Evolutionary conservation across 2,329 filamentous ascomycete species (phyloP).

Genomic region (Incumbomyces delicatus): DNA sequence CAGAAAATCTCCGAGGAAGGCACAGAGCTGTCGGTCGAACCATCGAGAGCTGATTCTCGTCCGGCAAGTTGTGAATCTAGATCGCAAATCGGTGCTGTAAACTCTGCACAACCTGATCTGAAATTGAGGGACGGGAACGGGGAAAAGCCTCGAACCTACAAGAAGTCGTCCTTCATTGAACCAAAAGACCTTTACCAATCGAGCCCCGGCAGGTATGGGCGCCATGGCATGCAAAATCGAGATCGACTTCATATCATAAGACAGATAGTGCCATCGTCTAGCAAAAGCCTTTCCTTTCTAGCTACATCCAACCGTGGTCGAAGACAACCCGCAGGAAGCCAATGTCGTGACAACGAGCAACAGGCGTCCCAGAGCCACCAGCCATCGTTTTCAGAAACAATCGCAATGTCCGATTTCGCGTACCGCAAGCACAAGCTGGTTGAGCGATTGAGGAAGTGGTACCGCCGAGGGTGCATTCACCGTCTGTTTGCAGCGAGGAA

Average conservation of each 20-base stretch:
- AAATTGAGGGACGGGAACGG: constrained; percentile 17
- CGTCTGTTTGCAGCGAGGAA: too few species aligned
- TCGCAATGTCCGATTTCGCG: constrained; percentile 20
- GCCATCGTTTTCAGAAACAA: constrained; percentile 9
- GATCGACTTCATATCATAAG: not conserved
- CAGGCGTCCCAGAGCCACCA: constrained; percentile 10
- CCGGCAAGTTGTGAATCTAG: constrained; percentile 7
- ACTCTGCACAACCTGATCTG: constrained; percentile 14
- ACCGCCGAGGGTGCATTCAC: constrained; percentile 5
- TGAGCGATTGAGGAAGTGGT: constrained; percentile 19
- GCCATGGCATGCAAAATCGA: constrained; percentile 1
- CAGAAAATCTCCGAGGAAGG: constrained; percentile 8
- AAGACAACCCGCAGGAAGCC: constrained; percentile 1
- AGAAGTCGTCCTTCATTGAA: constrained; percentile 19
- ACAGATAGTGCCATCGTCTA: constrained; percentile 4
- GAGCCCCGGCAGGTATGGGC: constrained; percentile 22
- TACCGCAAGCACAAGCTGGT: constrained; percentile 19
- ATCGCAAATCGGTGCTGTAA: constrained; percentile 10
- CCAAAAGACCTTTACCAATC: constrained; percentile 29
- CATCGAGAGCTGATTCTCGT: constrained; percentile 12
- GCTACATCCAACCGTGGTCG: constrained; percentile 13
- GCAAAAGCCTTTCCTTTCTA: constrained; percentile 11
- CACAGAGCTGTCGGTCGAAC: constrained; percentile 18
- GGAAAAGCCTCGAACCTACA: constrained; percentile 9
- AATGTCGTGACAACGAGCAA: constrained; percentile 10